These are phyloP conservation scores for Agrostemma githago DNA, from an alignment of 148 eudicot genomes.

Conservation along the genomic window DNA sequence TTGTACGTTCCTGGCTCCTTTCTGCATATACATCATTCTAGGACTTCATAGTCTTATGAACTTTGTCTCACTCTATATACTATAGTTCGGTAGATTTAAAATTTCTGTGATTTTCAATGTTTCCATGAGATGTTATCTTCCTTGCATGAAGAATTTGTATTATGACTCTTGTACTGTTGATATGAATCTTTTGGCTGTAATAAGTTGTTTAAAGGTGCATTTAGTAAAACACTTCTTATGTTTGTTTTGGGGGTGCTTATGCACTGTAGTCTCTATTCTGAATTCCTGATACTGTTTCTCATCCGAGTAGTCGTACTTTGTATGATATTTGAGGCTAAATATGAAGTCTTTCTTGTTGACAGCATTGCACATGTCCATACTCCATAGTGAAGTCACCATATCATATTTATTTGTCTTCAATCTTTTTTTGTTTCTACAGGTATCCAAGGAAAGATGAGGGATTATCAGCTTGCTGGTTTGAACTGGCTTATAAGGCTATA, in stretches of 20 bases:
- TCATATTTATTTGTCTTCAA: not conserved
- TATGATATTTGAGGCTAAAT: not conserved
- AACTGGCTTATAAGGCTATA: constrained; percentile 94
- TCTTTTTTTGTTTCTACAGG: constrained; percentile 38
- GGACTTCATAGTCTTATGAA: not conserved
- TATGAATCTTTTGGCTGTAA: too few species aligned
- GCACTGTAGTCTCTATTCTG: not conserved
- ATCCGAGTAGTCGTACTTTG: not conserved
- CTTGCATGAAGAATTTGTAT: not conserved
- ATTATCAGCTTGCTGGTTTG: constrained; percentile 96
- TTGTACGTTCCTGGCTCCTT: constrained; percentile 40
- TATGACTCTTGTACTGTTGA: too few species aligned
- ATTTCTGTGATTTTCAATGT: not conserved
- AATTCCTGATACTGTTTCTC: too few species aligned
- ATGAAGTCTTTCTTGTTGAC: not conserved
- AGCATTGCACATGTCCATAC: not conserved
- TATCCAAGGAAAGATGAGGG: constrained; percentile 98
- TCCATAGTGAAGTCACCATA: not conserved
- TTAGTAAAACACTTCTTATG: too few species aligned
- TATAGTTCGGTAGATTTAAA: not conserved
- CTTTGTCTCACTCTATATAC: too few species aligned
- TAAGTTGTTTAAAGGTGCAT: too few species aligned
- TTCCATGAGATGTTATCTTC: not conserved
- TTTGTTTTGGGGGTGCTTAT: too few species aligned
- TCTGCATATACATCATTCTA: not conserved